These are phyloP conservation scores for Biscutella laevigata DNA, from an alignment of 441 rosid species.

Conservation along the genomic window DNA sequence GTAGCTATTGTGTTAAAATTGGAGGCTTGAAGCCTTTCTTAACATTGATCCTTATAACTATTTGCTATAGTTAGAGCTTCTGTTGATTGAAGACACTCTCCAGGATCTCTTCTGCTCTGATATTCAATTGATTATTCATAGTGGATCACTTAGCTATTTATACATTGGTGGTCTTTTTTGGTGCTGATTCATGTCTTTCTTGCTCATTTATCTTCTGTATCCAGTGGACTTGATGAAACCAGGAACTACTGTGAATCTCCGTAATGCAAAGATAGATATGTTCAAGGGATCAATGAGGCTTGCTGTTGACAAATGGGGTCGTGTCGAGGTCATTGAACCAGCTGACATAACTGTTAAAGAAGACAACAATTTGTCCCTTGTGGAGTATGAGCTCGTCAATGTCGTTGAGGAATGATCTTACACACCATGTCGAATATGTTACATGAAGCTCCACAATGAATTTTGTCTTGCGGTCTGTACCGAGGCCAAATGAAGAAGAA, in stretches of 20 bases:
- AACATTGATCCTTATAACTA: neutral
- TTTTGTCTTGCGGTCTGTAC: slow-evolving; percentile 1
- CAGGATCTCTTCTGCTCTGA: neutral
- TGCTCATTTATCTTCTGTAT: neutral
- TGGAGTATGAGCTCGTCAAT: slow-evolving; percentile 49
- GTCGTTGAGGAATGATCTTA: slow-evolving; percentile 30
- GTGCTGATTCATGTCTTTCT: neutral
- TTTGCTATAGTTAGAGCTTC: neutral
- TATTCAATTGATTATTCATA: neutral
- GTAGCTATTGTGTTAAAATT: neutral
- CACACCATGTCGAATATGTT: neutral
- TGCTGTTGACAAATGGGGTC: slow-evolving; percentile 54
- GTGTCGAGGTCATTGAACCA: slow-evolving; percentile 31
- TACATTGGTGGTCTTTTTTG: neutral
- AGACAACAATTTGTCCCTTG: slow-evolving; percentile 57
- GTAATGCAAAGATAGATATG: slow-evolving; percentile 47
- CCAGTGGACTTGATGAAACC: slow-evolving; percentile 41
- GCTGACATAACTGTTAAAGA: slow-evolving; percentile 28
- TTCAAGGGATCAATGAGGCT: slow-evolving; percentile 46
- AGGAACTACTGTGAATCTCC: slow-evolving; percentile 33
- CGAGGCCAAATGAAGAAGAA: too few relatives aligned
- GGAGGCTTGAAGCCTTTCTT: neutral
- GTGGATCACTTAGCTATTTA: neutral
- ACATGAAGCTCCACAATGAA: neutral
- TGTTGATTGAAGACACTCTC: neutral